Conservation (phyloP, 257 asterid genomes). For the Schizonepeta tenuifolia region DNA sequence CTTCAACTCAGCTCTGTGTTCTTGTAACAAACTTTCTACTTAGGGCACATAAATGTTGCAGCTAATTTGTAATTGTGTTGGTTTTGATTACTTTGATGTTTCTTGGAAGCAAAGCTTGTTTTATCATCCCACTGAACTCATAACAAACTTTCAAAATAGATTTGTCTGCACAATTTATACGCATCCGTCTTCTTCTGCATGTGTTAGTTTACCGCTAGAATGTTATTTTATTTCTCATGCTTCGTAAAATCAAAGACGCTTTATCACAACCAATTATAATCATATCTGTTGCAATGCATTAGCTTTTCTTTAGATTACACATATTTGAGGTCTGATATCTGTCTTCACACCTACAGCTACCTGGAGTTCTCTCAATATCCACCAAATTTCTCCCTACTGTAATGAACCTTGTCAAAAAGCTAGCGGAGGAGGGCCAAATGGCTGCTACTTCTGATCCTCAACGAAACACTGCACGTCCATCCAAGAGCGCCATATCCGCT, state of each 20-base stretch:
- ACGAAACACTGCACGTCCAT: slow-evolving; percentile 46
- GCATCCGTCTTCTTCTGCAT: neutral
- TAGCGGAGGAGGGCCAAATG: slow-evolving; percentile 69
- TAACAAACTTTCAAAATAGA: neutral
- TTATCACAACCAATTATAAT: slow-evolving; percentile 1
- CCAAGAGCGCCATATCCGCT: slow-evolving; percentile 49
- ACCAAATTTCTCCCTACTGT: slow-evolving; percentile 80
- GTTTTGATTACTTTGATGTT: slow-evolving; percentile 3
- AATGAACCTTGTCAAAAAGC: slow-evolving; percentile 64
- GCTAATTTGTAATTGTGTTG: neutral
- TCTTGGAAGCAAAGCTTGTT: neutral
- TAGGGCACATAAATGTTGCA: neutral
- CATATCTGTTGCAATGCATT: neutral
- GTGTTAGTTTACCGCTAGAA: neutral
- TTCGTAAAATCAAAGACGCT: slow-evolving; percentile 9
- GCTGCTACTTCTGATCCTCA: slow-evolving; percentile 39
- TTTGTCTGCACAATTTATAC: slow-evolving; percentile 16
- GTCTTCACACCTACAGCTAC: slow-evolving; percentile 54
- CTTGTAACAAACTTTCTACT: neutral
- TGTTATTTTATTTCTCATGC: neutral
- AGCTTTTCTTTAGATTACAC: neutral
- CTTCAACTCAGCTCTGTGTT: neutral
- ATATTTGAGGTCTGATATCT: slow-evolving; percentile 27
- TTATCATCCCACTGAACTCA: neutral
- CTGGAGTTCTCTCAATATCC: slow-evolving; percentile 78